Percentiles rank a stretch among this genome's conserved stretches.
phyloP scores from a whole-genome alignment of 2,329 filamentous ascomycete genomes.

The Hypoxylon sp. region DNA sequence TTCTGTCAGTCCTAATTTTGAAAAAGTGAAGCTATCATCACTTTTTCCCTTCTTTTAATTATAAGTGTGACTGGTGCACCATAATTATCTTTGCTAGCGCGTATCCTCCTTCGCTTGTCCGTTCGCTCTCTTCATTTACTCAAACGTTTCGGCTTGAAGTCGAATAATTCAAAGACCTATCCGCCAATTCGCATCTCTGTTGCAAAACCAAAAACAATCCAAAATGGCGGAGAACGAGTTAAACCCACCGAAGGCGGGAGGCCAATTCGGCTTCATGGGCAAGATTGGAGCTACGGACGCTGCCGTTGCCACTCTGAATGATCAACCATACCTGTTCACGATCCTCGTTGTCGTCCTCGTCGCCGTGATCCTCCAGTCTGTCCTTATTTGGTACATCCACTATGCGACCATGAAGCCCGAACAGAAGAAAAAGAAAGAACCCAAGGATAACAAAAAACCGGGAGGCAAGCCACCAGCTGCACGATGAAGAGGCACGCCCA shows the following conservation, averaged over 20 bases:
- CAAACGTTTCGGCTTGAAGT: constrained; percentile 30
- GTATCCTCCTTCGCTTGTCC: constrained; percentile 27
- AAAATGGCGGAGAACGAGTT: constrained; percentile 53
- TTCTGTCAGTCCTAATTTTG: constrained; percentile 33
- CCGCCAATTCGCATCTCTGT: neutral
- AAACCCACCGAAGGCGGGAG: constrained; percentile 3
- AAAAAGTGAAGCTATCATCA: constrained; percentile 45
- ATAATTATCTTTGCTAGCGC: constrained; percentile 39
- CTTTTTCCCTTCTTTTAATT: constrained; percentile 39
- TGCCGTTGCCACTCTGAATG: constrained; percentile 72
- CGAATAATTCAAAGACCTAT: constrained; percentile 21
- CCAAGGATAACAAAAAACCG: constrained; percentile 53
- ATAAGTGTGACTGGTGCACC: constrained; percentile 50
- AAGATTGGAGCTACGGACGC: constrained; percentile 71
- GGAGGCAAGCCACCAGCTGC: constrained; percentile 52
- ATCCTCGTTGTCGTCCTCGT: constrained; percentile 70
- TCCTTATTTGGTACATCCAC: constrained; percentile 72
- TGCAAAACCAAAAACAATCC: constrained; percentile 25
- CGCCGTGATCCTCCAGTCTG: constrained; percentile 62
- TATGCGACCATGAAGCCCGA: constrained; percentile 73
- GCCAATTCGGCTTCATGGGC: constrained; percentile 70
- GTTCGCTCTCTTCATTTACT: constrained; percentile 26
- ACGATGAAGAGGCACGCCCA: constrained; percentile 41
- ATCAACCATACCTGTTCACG: constrained; percentile 72
- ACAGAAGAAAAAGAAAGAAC: constrained; percentile 69